Base-by-base conservation (phyloP, 805 yeast species). In the Sporopachydermia lactativora region DNA sequence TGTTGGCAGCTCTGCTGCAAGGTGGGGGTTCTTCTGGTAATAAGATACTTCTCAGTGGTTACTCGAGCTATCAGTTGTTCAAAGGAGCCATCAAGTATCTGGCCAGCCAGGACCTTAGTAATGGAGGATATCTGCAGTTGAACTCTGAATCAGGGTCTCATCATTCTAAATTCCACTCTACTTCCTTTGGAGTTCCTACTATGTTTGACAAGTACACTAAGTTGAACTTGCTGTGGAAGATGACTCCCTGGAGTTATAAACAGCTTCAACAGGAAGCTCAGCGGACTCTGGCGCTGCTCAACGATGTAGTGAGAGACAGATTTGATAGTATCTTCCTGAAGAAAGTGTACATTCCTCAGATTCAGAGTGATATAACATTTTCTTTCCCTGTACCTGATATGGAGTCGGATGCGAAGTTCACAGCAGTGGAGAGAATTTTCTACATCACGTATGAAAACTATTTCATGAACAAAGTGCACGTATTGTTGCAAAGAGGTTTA, bases 21-120 rank as follows among this genome's bases (percentile, higher is more conserved):
- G 96, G 96, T 50, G 94, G 94, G 49, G 88, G 89, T 44, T 58
- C 63, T 4, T 68, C 66, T 48, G 92, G 94, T 11, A 80, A 78
- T 51, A 81, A 77, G 51, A 77, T 85, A 17, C 65, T 92, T 42
- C 58, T 86, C 34, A 80, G 78, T 49, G 98, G 97, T 1, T 89
- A 81, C 57, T 85, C 95, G 3, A 80, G 94, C 16, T 92, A 86
- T 55, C 98, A 92, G 61, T 64, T 92, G 40, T 92, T 92, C 66
- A 88, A 84, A 55, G 96, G 94, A 54, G 76, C 83, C 1, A 68
- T 92, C 42, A 75, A 76, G 50, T 88, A 81, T 53, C 55, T 89
- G 45, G 94, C 96, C 2, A 73, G 82, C 2, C 77, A 78, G 68
- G 94, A 86, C 57, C 59, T 88, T 39, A 63, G 70, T 41, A 52